Percentiles rank a stretch among this genome's conserved stretches.
These are phyloP conservation scores for Penicillium manginii DNA, from an alignment of 495 filamentous ascomycete species.

Conservation along the genomic window DNA sequence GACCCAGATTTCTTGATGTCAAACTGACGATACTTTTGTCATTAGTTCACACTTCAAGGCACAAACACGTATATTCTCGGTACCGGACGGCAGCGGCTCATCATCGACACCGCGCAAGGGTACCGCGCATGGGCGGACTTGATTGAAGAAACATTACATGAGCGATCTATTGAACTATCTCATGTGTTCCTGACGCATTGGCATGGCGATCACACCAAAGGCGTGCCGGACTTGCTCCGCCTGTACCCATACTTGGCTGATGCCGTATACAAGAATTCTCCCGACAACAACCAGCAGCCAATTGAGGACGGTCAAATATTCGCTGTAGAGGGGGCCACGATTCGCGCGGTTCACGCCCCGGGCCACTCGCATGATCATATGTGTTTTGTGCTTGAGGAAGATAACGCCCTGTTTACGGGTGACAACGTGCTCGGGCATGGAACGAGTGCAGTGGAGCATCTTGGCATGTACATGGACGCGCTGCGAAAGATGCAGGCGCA, in stretches of 20 bases:
- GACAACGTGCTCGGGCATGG: constrained; percentile 64
- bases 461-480: constrained; percentile 41
- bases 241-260: constrained; percentile 48
- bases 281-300: constrained; percentile 48
- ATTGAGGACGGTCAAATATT: constrained; percentile 46
- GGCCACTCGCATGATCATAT: constrained; percentile 53
- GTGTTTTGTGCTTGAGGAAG: constrained; percentile 55
- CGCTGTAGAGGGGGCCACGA: constrained; percentile 41
- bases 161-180: constrained; percentile 46
- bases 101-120: constrained; percentile 68
- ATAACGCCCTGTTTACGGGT: constrained; percentile 82
- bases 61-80: constrained; percentile 83
- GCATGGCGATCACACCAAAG: constrained; percentile 79
- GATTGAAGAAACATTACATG: constrained; percentile 23
- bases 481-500: constrained; percentile 36
- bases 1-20: neutral
- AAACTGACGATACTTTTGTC: neutral
- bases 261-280: constrained; percentile 49
- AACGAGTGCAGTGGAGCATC: constrained; percentile 32
- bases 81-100: constrained; percentile 60
- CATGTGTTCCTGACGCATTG: constrained; percentile 75
- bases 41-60: constrained; percentile 45
- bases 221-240: constrained; percentile 63
- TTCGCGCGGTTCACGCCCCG: constrained; percentile 43
- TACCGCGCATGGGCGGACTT: constrained; percentile 36